phyloP scores from a whole-genome alignment of 2,329 filamentous ascomycete species.

The Neonectria punicea region DNA sequence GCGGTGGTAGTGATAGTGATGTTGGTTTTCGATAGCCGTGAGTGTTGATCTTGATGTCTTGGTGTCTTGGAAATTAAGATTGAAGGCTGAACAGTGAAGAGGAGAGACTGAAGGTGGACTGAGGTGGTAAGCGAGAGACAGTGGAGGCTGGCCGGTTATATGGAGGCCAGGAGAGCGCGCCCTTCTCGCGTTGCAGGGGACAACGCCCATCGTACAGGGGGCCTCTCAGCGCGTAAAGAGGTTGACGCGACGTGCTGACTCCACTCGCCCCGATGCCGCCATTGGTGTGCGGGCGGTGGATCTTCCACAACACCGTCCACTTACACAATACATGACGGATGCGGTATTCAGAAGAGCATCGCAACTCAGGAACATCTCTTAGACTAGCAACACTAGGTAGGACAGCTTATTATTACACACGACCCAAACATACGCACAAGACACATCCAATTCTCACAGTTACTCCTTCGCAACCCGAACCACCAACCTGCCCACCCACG shows the following conservation, averaged over 20 bases:
- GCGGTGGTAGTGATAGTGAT: neutral
- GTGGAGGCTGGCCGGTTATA: conserved; percentile 2
- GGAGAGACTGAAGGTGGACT: conserved; percentile 8
- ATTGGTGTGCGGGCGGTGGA: neutral
- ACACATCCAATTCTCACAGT: neutral
- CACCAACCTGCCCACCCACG: conserved; percentile 44
- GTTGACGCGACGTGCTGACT: conserved; percentile 15
- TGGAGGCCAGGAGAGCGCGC: conserved; percentile 29
- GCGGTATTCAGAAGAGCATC: neutral
- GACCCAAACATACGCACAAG: neutral
- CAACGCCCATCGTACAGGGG: conserved; percentile 8
- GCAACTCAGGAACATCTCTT: neutral
- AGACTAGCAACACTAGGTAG: neutral
- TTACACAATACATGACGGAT: neutral
- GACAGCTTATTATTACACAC: neutral
- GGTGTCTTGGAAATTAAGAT: neutral
- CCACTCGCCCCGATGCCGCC: neutral
- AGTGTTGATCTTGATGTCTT: neutral
- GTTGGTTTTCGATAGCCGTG: neutral
- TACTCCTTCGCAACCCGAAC: conserved; percentile 33
- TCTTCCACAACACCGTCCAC: neutral
- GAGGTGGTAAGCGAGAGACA: conserved; percentile 14
- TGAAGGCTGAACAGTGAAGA: neutral
- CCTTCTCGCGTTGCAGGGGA: conserved; percentile 24
- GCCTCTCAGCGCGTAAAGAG: conserved; percentile 22